phyloP scores from a whole-genome alignment of 371 early-diverging fungal genomes.

The Rhizopus delemar region DNA sequence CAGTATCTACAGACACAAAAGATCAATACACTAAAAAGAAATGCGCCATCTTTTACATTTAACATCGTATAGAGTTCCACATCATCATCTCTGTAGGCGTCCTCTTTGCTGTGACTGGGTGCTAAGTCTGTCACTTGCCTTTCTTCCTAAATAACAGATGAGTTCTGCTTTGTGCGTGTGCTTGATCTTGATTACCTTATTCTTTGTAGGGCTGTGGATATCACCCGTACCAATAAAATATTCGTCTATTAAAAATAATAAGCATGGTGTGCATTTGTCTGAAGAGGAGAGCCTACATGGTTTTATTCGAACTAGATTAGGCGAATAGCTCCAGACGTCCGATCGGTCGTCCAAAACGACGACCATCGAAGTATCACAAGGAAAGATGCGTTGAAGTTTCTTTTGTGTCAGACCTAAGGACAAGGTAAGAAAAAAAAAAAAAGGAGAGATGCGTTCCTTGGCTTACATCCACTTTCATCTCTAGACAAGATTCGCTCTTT shows the following conservation, averaged over 20 bases:
- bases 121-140: not conserved
- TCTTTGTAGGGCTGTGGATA: conserved; percentile 67
- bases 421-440: not conserved
- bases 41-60: conserved; percentile 28
- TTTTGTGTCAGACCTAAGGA: conserved; percentile 77
- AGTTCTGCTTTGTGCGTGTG: too few relatives aligned
- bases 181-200: not conserved
- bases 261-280: not conserved
- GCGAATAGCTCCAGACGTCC: conserved; percentile 96
- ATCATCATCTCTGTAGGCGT: conserved; percentile 47
- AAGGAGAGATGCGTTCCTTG: not conserved
- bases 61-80: conserved; percentile 54
- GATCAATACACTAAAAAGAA: not conserved
- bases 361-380: conserved; percentile 96
- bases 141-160: not conserved
- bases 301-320: conserved; percentile 84
- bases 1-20: conserved; percentile 41
- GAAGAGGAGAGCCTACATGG: conserved; percentile 69
- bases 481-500: conserved; percentile 92
- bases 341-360: conserved; percentile 97
- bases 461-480: conserved; percentile 89
- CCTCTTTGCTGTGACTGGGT: not conserved
- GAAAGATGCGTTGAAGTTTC: conserved; percentile 89
- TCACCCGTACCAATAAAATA: conserved; percentile 94
- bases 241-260: conserved; percentile 55